Evolutionary conservation across 805 yeast species (phyloP), one percentile per base, ranked within the genome.

Genomic region (Monosporozyma servazzii): DNA sequence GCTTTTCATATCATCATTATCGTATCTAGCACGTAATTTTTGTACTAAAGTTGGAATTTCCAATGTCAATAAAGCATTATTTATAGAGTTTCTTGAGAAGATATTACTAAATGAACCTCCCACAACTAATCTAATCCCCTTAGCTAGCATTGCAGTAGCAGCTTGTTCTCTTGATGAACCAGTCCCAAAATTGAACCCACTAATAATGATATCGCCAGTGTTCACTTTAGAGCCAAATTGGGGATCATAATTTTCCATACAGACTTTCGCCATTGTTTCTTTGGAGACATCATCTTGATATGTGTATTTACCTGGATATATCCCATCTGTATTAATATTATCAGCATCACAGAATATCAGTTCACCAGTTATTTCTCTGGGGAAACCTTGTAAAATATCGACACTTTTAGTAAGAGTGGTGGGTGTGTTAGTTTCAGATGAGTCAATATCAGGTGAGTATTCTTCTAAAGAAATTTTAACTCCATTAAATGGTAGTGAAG

Each of bases 111-210:
- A 93, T 1, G 98, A 91, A 33, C 99, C 99, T 13, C 96, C 86
- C 53, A 95, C 96, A 21, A 93, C 96, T 58, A 93, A 75, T 59
- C 82, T 81, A 78, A 93, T 88, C 57, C 89, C 98, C 63, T 95
- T 81, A 42, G 99, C 98, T 58, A 93, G 76, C 53, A 93, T 85
- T 21, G 95, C 90, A n/a, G 99, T 93, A 33, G 99, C 99, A 3
- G 99, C 99, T 73, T 93, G 99, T 69, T 93, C 99, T 72, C 99
- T 82, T 25, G 96, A 88, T 8, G 97, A 90, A 46, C 99, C 99
- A 10, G 99, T 93, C 60, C 99, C 99, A 67, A 93, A 93, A 68
- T 93, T 93, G 76, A 74, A 93, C 17, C 99, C 99, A 51, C 90
- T 81, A 46, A 93, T 80, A 51, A 93, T 79, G 59, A 93, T 89